A percentile compares a stretch with the other conserved stretches of the same genome.
Conservation (phyloP, 805 yeast genomes). For the Lipomyces anomalus region DNA sequence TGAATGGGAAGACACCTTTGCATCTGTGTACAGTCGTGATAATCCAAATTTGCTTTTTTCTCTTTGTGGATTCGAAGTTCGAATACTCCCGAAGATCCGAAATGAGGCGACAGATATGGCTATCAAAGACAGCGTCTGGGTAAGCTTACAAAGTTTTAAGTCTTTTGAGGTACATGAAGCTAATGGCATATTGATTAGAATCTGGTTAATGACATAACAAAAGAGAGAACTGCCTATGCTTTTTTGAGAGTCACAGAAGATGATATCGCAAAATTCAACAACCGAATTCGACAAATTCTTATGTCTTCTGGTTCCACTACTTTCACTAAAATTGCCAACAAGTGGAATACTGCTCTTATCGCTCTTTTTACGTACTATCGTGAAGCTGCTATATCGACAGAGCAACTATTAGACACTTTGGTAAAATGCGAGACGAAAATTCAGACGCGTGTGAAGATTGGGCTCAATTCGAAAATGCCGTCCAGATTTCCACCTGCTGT, state of each 20-base stretch:
- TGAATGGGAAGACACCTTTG: slow-evolving; percentile 73
- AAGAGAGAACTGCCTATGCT: slow-evolving; percentile 86
- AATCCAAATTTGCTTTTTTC: slow-evolving; percentile 84
- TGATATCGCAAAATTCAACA: slow-evolving; percentile 73
- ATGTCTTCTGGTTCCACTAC: slow-evolving; percentile 97
- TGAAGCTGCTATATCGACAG: slow-evolving; percentile 87
- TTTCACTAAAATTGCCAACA: slow-evolving; percentile 86
- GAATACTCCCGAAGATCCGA: slow-evolving; percentile 74
- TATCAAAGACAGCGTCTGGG: slow-evolving; percentile 84
- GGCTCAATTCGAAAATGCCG: slow-evolving; percentile 97
- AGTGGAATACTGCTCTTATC: slow-evolving; percentile 91
- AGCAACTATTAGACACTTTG: slow-evolving; percentile 64
- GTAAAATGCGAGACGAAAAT: slow-evolving; percentile 90
- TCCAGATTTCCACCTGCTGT: slow-evolving; percentile 98
- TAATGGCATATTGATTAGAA: too few relatives aligned
- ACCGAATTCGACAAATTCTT: slow-evolving; percentile 78
- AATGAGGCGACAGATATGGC: slow-evolving; percentile 45
- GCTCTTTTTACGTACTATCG: slow-evolving; percentile 84
- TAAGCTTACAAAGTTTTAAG: too few relatives aligned
- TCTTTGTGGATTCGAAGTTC: slow-evolving; percentile 92
- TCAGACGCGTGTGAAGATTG: slow-evolving; percentile 90
- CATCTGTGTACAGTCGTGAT: slow-evolving; percentile 84
- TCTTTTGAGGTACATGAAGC: too few relatives aligned
- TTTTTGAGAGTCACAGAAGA: slow-evolving; percentile 74
- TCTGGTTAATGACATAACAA: slow-evolving; percentile 58